Conservation (phyloP, 2,329 filamentous ascomycete species). For the Clonostachys byssicola region DNA sequence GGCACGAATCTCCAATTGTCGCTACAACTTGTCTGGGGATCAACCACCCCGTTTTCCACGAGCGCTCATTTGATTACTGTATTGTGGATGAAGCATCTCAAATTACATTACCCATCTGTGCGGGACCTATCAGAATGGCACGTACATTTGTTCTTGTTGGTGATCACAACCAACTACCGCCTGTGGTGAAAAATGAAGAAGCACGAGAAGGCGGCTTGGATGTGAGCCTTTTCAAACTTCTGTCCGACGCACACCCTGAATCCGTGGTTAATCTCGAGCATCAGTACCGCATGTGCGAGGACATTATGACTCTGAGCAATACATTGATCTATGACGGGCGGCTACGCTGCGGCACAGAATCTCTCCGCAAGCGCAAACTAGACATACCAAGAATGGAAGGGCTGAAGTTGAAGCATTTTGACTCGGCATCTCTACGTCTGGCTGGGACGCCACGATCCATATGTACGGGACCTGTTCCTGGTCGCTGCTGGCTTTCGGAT, state of each 20-base stretch:
- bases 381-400: slow-evolving; percentile 61
- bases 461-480: slow-evolving; percentile 47
- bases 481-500: slow-evolving; percentile 71
- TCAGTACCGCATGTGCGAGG: slow-evolving; percentile 97
- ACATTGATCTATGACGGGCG: slow-evolving; percentile 88
- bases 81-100: slow-evolving; percentile 98
- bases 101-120: slow-evolving; percentile 90
- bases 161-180: slow-evolving; percentile 93
- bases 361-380: slow-evolving; percentile 67
- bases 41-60: slow-evolving; percentile 82
- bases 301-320: slow-evolving; percentile 93
- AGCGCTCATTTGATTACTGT: slow-evolving; percentile 92
- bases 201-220: slow-evolving; percentile 84
- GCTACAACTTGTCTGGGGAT: slow-evolving; percentile 94
- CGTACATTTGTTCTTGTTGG: slow-evolving; percentile 91
- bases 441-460: slow-evolving; percentile 38
- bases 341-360: slow-evolving; percentile 81
- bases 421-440: slow-evolving; percentile 37
- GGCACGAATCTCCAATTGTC: slow-evolving; percentile 83
- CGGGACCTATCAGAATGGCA: slow-evolving; percentile 91
- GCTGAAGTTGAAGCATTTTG: slow-evolving; percentile 57
- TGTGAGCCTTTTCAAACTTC: slow-evolving; percentile 86
- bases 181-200: slow-evolving; percentile 87
- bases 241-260: slow-evolving; percentile 82
- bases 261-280: slow-evolving; percentile 91